Percentiles rank a stretch among this genome's conserved stretches.
These are phyloP conservation scores for Cyclostephanos invisitatus DNA, from an alignment of 108 stramenopile species.

Conservation along the genomic window DNA sequence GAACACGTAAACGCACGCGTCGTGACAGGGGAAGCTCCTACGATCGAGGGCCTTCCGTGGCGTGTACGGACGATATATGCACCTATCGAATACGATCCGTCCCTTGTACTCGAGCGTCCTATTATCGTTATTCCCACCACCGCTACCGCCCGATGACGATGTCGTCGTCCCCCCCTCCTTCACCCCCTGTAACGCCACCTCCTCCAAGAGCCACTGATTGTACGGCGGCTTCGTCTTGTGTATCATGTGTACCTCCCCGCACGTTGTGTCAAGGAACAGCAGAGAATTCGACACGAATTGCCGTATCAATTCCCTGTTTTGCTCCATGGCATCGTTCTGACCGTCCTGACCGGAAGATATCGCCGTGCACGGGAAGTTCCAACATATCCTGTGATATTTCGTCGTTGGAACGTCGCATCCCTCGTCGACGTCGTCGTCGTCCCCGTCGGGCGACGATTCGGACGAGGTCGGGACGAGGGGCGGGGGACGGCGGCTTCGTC, in stretches of 20 bases:
- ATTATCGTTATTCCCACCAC: slow-evolving; percentile 18
- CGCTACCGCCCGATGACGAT: slow-evolving; percentile 26
- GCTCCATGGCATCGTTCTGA: slow-evolving; percentile 87
- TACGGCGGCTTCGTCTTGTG: slow-evolving; percentile 94
- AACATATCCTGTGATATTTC: slow-evolving; percentile 76
- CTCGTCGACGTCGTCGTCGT: background rate
- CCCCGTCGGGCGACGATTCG: too few species aligned
- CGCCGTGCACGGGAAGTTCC: slow-evolving; percentile 93
- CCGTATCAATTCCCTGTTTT: slow-evolving; percentile 71
- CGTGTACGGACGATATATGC: slow-evolving; percentile 68
- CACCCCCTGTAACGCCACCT: slow-evolving; percentile 47
- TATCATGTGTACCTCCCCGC: slow-evolving; percentile 77
- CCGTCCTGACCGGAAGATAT: slow-evolving; percentile 84
- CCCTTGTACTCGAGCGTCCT: slow-evolving; percentile 52
- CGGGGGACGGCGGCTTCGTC: too few species aligned
- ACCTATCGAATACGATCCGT: slow-evolving; percentile 79
- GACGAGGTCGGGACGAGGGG: too few species aligned
- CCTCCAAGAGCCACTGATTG: slow-evolving; percentile 85
- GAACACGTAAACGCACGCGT: slow-evolving; percentile 88
- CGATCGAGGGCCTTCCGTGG: slow-evolving; percentile 87
- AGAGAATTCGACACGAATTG: slow-evolving; percentile 58
- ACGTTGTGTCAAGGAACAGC: slow-evolving; percentile 29
- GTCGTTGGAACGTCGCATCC: too few species aligned
- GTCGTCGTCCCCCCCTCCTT: slow-evolving; percentile 14
- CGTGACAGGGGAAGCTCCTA: slow-evolving; percentile 87